Evolutionary conservation across 371 early-diverging fungal genomes (phyloP).

Genomic region (Apophysomyces elegans): DNA sequence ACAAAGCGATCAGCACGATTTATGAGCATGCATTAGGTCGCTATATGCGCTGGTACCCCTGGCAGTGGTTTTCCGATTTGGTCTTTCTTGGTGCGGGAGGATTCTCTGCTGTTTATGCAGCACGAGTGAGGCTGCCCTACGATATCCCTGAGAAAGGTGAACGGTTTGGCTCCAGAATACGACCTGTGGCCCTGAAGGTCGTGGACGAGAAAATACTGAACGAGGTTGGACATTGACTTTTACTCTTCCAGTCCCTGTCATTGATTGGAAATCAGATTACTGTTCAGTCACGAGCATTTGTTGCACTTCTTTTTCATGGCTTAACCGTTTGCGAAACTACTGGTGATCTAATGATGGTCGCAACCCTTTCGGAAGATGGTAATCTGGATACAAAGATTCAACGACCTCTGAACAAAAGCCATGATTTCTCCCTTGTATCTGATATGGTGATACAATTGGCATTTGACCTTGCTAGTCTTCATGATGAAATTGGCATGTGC

Average conservation of each 20-base stretch:
- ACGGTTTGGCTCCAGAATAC: slow-evolving; percentile 22
- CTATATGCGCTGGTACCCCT: slow-evolving; percentile 49
- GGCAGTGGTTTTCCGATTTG: slow-evolving; percentile 49
- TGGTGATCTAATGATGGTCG: slow-evolving; percentile 46
- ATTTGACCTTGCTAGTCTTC: slow-evolving; percentile 40
- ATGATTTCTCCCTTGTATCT: slow-evolving; percentile 20
- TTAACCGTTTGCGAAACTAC: slow-evolving; percentile 46
- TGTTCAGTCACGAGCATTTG: slow-evolving; percentile 43
- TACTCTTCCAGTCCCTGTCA: not conserved
- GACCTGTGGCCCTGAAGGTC: slow-evolving; percentile 42
- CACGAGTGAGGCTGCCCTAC: slow-evolving; percentile 30
- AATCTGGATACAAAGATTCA: slow-evolving; percentile 37
- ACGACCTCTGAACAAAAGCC: slow-evolving; percentile 14
- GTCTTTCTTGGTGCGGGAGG: slow-evolving; percentile 47
- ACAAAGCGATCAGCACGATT: slow-evolving; percentile 30
- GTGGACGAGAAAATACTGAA: slow-evolving; percentile 49
- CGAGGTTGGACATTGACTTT: slow-evolving; percentile 24
- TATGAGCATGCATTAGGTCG: slow-evolving; percentile 35
- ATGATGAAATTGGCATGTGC: slow-evolving; percentile 46
- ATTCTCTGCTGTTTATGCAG: slow-evolving; percentile 43
- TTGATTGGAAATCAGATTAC: slow-evolving; percentile 26
- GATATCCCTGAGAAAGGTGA: slow-evolving; percentile 36
- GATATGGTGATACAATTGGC: slow-evolving; percentile 41
- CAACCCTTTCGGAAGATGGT: slow-evolving; percentile 37
- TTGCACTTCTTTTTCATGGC: slow-evolving; percentile 44